Evolutionary conservation across 2,329 filamentous ascomycete species (phyloP), one percentile per base, ranked within the genome.

Genomic region (Aschersonia sp.): DNA sequence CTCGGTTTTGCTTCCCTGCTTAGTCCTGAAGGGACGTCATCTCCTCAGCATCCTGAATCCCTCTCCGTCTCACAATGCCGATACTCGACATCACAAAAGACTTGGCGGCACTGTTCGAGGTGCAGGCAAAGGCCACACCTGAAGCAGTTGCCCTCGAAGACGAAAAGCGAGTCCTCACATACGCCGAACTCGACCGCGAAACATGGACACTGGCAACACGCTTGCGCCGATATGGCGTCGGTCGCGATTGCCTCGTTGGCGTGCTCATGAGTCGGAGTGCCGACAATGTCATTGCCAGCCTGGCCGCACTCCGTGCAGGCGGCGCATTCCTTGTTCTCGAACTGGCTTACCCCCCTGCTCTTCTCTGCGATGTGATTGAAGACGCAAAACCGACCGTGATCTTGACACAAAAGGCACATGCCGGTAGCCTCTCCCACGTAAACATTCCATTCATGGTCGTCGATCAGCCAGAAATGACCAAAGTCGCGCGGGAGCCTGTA

Each of bases 251-350:
- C 54, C 72, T 87, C 14, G 84, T 89, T 32, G 85, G 85, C 47
- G 79, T 90, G 41, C 72, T 89, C 46, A 73, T 89, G 58, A 81
- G 79, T 48, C 79, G 84, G 47, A 86, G 83, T 60, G 83, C 83
- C 45, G 76, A 87, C 64, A 87, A 89, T 63, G 82, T 90, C 51
- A 80, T 89, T 62, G 80, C 84, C 12, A 87, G 82, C 58, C 69
- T 90, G 46, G 85, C 85, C 30, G 79, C 83, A n/a, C 73, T 89
- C 40, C 78, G 83, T 50, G 84, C 85, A 2, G 85, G 84, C 46
- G 85, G 85, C 47, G 85, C 85, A 2, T 90, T 88, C 58, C 70
- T 90, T 5, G 84, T 89, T 2, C 75, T 90, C 4, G 85, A 90
- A 64, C 70, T 87, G 45, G 85, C 85, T 4, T 89, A 89, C 53